Evolutionary conservation across 192 early-diverging fungal genomes (phyloP), one percentile per base, ranked within the genome.

Genomic region (Oehlia diaphana): DNA sequence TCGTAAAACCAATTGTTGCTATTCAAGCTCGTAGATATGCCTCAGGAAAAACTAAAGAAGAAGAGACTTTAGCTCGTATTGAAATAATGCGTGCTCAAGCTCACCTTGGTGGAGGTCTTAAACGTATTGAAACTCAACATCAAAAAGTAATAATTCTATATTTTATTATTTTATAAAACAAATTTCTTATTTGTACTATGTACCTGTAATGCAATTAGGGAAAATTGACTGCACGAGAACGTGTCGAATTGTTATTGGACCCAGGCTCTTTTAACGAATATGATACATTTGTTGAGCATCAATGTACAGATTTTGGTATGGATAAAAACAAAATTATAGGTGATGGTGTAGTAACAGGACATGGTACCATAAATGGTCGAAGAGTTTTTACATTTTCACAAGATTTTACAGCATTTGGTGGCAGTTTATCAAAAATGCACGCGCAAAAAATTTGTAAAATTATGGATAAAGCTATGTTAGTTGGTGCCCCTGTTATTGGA

Each of bases 311-410:
- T 83, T 97, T 97, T 89, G 93, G 91, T 33, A 96, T 96, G 95
- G 89, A 93, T 21, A 74, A 82, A 86, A 81, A 93, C 62, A 92
- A 92, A 84, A 87, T 95, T 53, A 93, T 94, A 12, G 96, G 97
- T 63, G 97, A 98, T 83, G 95, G 96, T 79, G 96, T 98, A 19
- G 95, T 98, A 31, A 98, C 97, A 7, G 97, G 97, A 16, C 94
- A 96, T 85, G 96, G 97, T 64, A 96, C 95, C 42, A 90, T 98
- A 82, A 95, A 96, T 81, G 95, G 95, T 9, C 92, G 97, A 26
- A 90, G 92, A 6, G 92, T 96, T 26, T 98, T 93, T 86, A 85
- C 97, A 13, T 98, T 95, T 83, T 93, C 92, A 35, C 96, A 98
- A 83, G 97, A 98, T 69, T 97, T 97, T 73, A 98, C 97, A 13